Conservation (phyloP, 495 filamentous ascomycete genomes). For the Penicillium desertorum region DNA sequence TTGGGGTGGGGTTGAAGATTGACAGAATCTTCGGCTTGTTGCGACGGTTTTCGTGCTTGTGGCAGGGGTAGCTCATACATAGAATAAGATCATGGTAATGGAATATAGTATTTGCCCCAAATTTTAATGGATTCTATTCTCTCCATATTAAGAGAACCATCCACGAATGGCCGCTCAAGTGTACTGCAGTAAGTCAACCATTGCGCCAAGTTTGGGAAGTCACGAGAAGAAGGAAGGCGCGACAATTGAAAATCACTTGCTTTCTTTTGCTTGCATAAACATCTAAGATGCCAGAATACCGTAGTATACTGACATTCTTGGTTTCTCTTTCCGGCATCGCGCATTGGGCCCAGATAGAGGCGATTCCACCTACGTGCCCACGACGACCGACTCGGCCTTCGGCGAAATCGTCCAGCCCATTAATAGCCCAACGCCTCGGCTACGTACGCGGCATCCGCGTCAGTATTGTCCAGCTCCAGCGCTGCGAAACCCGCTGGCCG, state of each 20-base stretch:
- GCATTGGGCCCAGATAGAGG: constrained; percentile 39
- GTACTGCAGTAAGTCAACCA: neutral
- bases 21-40: neutral
- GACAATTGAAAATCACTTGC: no score
- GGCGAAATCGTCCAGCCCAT: constrained; percentile 51
- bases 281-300: no score
- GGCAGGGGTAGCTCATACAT: neutral
- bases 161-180: neutral
- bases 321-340: neutral
- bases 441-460: constrained; percentile 40
- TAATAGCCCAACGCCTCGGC: constrained; percentile 44
- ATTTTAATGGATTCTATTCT: neutral
- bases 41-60: neutral
- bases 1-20: neutral
- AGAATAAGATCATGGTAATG: neutral
- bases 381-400: constrained; percentile 45
- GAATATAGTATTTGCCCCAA: neutral
- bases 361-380: constrained; percentile 52
- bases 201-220: no score
- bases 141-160: neutral
- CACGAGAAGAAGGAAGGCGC: no score
- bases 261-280: no score
- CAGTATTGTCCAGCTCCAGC: constrained; percentile 47
- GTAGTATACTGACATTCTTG: no score
- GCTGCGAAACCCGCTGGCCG: constrained; percentile 31